These are phyloP conservation scores for Juglanconis sp. DNA, from an alignment of 2,329 filamentous ascomycete species.

Conservation along the genomic window DNA sequence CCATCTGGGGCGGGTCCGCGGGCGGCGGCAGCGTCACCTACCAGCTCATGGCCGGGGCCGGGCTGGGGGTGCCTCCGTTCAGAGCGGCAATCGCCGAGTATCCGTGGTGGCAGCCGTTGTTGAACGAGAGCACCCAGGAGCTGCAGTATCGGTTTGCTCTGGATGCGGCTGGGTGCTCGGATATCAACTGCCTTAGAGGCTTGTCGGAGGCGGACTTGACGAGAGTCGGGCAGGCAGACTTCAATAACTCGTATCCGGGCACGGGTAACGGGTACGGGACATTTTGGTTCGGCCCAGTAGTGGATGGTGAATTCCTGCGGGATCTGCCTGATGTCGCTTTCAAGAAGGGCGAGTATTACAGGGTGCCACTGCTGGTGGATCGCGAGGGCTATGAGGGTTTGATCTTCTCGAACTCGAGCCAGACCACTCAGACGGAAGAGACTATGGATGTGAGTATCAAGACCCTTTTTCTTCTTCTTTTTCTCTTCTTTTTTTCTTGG, in stretches of 20 bases:
- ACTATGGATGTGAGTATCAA: conserved; percentile 3
- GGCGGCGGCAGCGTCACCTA: conserved; percentile 55
- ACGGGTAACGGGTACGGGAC: conserved; percentile 1
- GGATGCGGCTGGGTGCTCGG: conserved; percentile 33
- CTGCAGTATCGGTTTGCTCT: conserved; percentile 42
- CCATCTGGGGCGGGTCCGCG: conserved; percentile 58
- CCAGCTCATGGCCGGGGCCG: conserved; percentile 47
- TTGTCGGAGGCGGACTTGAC: not conserved
- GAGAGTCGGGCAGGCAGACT: not conserved
- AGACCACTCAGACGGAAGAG: conserved; percentile 9
- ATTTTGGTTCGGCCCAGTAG: conserved; percentile 9
- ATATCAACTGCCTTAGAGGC: conserved; percentile 40
- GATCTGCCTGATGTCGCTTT: conserved; percentile 41
- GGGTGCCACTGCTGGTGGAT: conserved; percentile 46
- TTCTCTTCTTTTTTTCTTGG: too few species aligned
- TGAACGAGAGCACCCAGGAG: conserved; percentile 39
- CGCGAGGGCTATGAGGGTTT: conserved; percentile 5
- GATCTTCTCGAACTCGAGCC: conserved; percentile 1
- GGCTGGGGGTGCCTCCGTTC: conserved; percentile 43
- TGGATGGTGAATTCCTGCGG: conserved; percentile 43
- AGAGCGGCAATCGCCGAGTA: conserved; percentile 44
- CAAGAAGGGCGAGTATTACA: conserved; percentile 45
- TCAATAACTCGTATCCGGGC: not conserved
- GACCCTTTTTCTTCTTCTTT: too few species aligned
- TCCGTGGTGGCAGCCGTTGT: conserved; percentile 47